Base-by-base conservation (phyloP, 495 filamentous ascomycete genomes). In the Aspergillus cavernicola region DNA sequence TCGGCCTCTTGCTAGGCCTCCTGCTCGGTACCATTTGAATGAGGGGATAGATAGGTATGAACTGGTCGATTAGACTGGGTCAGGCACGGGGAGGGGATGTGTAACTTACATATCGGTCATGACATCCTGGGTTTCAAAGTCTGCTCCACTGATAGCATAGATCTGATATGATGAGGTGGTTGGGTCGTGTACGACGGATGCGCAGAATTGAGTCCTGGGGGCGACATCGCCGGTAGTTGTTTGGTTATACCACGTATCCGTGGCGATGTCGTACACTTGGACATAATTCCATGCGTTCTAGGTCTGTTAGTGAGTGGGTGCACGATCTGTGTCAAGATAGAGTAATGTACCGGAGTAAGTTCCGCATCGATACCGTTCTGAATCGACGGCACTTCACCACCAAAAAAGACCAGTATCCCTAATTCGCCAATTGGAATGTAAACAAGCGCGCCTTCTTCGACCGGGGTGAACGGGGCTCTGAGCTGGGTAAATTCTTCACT, bases 241-340 rank as follows among this genome's bases (percentile, higher is more conserved):
- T 16, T 60, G 57, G n/a, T 60, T 60, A 18, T 56, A 60, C 57
- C 57, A 60, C 13, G 50, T 56, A 8, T 16, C 43, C 4, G 4
- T 19, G 15, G 49, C 53, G 12, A 56, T 56, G 20, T 60, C 57
- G 24, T 60, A 60, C 9, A 60, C 31, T n/a, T 56, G 44, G 9
- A 56, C 53, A 29, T 53, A 44, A 22, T 60, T 26, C 53, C 57
- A 60, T 33, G 36, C 31, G 13, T 60, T 60, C 53, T 60, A 20
- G n/a, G 12, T 9, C n/a, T 3, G 16, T 46, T 35, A 43, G 26
- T 19, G 19, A 18, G 28, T 4, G 7, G 18, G 4, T 41, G n/a
- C n/a, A n/a, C n/a, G n/a, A n/a, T 24, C 7, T 13, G 8, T 3
- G 6, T 9, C 18, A n/a, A 3, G 37, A 16, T 9, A 9, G 15